Evolutionary conservation across 2,329 filamentous ascomycete species (phyloP), one percentile per base, ranked within the genome.

Genomic region (Pyrenophora graminea): DNA sequence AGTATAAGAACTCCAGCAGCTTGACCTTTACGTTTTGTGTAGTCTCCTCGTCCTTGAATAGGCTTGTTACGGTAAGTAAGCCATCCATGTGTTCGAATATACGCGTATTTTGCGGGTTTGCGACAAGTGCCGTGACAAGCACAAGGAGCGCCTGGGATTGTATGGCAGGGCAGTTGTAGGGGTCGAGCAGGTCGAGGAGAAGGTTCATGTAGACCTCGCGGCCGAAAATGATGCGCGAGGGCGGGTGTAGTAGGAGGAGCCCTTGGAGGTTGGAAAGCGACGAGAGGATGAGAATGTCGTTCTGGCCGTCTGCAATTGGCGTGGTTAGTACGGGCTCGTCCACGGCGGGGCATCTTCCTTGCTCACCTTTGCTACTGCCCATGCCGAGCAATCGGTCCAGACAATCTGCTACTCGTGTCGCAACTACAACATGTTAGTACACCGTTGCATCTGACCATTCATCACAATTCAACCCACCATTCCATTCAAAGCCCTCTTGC

Each of bases 401-500:
- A 49, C 90, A 95, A 45, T 87, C 85, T 55, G 96, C 87, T 54
- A 97, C 81, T 54, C 91, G 86, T 76, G 91, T 86, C 12, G 91
- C 88, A 48, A 97, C 90, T 85, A 36, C 6, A 25, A 23, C 33
- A 23, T 37, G 33, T 48, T 19, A 40, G 45, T 30, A 17, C 36
- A 19, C 17, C 6, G 23, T 12, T 9, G 17, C 4, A 21, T 34
- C 5, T 34, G 6, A 8, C 10, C 33, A 23, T 21, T 13, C 18
- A 30, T 10, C 13, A 6, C 18, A 13, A 12, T 27, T 3, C 27
- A 36, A 45, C 76, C 53, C 72, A 86, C 84, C 82, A 77, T 99
- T 99, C 89, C 91, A 97, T 77, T 97, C 91, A 70, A 99, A 99
- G 2, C 92, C 90, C 69, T 97, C 92, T 74, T 99, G 94, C 60